Conservation (phyloP, 495 filamentous ascomycete genomes). For the Penicillium fimorum region DNA sequence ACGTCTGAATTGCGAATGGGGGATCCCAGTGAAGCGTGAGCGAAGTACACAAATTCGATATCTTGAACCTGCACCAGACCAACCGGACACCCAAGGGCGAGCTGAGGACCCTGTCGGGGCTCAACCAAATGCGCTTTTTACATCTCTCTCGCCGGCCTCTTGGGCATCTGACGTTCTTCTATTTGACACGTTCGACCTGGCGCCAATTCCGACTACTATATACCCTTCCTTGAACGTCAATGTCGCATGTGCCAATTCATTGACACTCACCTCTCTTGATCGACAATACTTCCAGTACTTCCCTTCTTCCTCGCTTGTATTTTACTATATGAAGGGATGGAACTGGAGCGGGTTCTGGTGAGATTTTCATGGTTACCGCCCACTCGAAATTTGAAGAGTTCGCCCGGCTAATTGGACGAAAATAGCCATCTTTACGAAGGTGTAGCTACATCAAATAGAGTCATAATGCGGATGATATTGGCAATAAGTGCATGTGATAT, state of each 20-base stretch:
- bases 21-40: constrained; percentile 33
- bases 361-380: background rate
- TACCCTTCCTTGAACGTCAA: constrained; percentile 30
- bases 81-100: too few relatives aligned
- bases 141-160: constrained; percentile 19
- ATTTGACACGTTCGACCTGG: constrained; percentile 8
- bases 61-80: constrained; percentile 29
- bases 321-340: constrained; percentile 47
- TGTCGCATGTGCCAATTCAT: constrained; percentile 37
- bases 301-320: constrained; percentile 41
- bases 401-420: background rate
- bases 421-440: constrained; percentile 35
- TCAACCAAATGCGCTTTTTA: constrained; percentile 12
- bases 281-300: constrained; percentile 45
- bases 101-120: constrained; percentile 16
- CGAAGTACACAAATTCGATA: constrained; percentile 31
- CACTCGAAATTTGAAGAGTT: background rate
- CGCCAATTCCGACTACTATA: constrained; percentile 20
- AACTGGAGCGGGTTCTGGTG: constrained; percentile 42
- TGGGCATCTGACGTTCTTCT: constrained; percentile 19
- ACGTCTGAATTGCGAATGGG: constrained; percentile 41
- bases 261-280: constrained; percentile 37
- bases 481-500: constrained; percentile 43
- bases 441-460: constrained; percentile 37
- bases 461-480: constrained; percentile 48